phyloP scores from a whole-genome alignment of 495 filamentous ascomycete genomes.

The Saxophila tyrrhenica region DNA sequence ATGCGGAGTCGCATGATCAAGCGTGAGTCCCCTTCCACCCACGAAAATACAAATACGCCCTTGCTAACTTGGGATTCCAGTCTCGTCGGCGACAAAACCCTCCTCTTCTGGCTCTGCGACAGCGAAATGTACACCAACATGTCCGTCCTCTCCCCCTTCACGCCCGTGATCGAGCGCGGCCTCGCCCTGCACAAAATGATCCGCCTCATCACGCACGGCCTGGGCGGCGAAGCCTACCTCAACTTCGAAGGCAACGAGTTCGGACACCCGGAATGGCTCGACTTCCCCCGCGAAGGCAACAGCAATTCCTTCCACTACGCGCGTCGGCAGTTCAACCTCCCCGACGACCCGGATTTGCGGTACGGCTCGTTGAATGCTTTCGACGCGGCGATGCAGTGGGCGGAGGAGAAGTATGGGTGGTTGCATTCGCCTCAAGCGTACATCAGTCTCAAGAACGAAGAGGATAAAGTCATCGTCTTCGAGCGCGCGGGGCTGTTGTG shows the following conservation, averaged over 20 bases:
- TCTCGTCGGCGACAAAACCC: slow-evolving; percentile 87
- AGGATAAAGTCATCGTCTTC: slow-evolving; percentile 91
- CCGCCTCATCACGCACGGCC: slow-evolving; percentile 77
- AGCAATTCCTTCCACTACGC: slow-evolving; percentile 96
- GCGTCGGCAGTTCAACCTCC: slow-evolving; percentile 84
- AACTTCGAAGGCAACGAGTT: slow-evolving; percentile 99
- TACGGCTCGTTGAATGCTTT: slow-evolving; percentile 93
- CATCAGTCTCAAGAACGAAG: slow-evolving; percentile 86
- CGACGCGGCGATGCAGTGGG: slow-evolving; percentile 79
- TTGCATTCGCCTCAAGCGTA: slow-evolving; percentile 78
- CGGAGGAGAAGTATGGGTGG: slow-evolving; percentile 87
- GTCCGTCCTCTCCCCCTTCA: slow-evolving; percentile 72
- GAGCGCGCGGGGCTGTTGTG: slow-evolving; percentile 83
- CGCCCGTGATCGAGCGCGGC: slow-evolving; percentile 82
- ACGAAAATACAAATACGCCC: neutral
- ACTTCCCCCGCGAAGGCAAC: slow-evolving; percentile 93
- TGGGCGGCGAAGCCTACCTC: slow-evolving; percentile 96
- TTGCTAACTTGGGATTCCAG: too few relatives aligned
- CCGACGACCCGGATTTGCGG: slow-evolving; percentile 72
- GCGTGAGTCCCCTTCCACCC: slow-evolving; percentile 53
- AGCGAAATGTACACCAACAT: slow-evolving; percentile 97
- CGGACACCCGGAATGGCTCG: slow-evolving; percentile 97
- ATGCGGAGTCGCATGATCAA: slow-evolving; percentile 95
- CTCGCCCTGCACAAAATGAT: slow-evolving; percentile 95
- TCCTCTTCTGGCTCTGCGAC: slow-evolving; percentile 98